Conservation (phyloP, 2,329 filamentous ascomycete species). For the Fusarium goolgardi region DNA sequence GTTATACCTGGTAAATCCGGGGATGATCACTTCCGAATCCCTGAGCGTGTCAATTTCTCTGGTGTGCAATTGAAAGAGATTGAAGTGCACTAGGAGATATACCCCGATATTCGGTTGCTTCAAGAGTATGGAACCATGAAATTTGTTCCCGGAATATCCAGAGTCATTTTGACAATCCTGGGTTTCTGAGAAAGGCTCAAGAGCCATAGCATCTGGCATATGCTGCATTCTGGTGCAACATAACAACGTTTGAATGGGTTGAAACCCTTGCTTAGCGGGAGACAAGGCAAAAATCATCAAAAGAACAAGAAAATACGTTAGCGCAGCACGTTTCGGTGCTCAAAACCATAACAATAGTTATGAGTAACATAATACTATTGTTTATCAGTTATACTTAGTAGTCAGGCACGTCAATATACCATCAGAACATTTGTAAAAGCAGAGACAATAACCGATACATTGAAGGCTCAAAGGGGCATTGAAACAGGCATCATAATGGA, state of each 20-base stretch:
- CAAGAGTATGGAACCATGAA: conserved; percentile 10
- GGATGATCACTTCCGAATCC: not conserved
- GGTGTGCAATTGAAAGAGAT: not conserved
- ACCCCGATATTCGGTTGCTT: not conserved
- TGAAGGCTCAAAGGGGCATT: not conserved
- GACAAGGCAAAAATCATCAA: conserved; percentile 2
- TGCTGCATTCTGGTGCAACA: not conserved
- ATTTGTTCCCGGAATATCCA: conserved; percentile 1
- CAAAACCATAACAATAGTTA: not conserved
- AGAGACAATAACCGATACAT: not conserved
- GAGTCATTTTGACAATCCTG: conserved; percentile 1
- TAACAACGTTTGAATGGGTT: not conserved
- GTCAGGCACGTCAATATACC: not conserved
- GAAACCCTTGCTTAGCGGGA: not conserved
- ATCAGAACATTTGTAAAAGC: not conserved
- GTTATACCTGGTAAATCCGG: not conserved
- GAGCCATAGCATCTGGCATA: not conserved
- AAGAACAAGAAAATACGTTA: conserved; percentile 2
- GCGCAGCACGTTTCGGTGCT: not conserved
- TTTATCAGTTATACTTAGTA: not conserved
- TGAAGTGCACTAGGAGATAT: conserved; percentile 1
- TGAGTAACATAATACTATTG: not conserved
- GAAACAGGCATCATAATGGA: conserved; percentile 22
- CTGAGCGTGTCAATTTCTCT: not conserved
- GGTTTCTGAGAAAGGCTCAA: not conserved